These are phyloP conservation scores for Begonia masoniana DNA, from an alignment of 306 rosid genomes.

Conservation along the genomic window DNA sequence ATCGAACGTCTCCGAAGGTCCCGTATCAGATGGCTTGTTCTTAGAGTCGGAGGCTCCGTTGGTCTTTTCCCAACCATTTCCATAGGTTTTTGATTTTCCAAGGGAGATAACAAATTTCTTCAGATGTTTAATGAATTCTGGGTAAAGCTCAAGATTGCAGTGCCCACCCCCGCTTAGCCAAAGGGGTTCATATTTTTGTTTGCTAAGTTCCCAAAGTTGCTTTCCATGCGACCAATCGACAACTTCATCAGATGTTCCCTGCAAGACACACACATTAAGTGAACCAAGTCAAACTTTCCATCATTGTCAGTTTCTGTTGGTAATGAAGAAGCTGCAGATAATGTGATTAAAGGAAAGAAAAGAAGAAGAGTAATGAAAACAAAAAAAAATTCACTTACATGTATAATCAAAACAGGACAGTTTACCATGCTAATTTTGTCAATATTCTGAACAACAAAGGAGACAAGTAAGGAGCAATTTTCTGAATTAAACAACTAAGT, in stretches of 20 bases:
- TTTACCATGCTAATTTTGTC: conserved; percentile 64
- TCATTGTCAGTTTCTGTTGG: neutral
- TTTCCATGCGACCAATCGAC: conserved; percentile 87
- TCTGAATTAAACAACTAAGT: neutral
- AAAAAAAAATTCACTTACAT: conserved; percentile 41
- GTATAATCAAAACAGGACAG: conserved; percentile 79
- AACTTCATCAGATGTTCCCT: conserved; percentile 95
- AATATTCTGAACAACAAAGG: conserved; percentile 47
- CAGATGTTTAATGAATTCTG: conserved; percentile 79
- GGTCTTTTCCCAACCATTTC: conserved; percentile 35
- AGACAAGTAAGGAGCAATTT: conserved; percentile 1
- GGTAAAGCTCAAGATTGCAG: conserved; percentile 85
- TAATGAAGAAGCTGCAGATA: neutral
- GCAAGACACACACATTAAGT: conserved; percentile 3
- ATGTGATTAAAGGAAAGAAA: neutral
- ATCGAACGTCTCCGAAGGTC: conserved; percentile 38
- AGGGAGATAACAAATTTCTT: conserved; percentile 88
- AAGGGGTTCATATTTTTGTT: conserved; percentile 71
- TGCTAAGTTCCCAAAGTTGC: conserved; percentile 88
- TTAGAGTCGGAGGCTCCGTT: conserved; percentile 31
- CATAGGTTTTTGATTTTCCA: conserved; percentile 56
- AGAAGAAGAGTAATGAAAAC: neutral
- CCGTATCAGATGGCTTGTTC: conserved; percentile 45
- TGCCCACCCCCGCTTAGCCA: conserved; percentile 97
- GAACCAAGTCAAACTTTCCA: neutral